Percentiles rank a stretch among this genome's conserved stretches.
Conservation (phyloP, 192 early-diverging fungal genomes). For the Phlyctochytrium bullatum region DNA sequence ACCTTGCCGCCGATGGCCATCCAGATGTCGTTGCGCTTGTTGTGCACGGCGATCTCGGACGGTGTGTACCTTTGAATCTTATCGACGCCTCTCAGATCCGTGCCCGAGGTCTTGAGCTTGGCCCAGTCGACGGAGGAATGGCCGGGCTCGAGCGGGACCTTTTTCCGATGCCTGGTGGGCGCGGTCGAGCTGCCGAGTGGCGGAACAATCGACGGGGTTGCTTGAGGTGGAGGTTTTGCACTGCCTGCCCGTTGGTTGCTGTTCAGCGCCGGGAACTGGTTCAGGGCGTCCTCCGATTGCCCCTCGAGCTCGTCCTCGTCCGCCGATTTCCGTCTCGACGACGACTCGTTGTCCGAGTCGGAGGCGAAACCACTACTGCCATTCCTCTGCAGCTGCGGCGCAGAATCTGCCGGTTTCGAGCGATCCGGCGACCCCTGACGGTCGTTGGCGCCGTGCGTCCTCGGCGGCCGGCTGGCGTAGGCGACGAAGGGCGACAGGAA, state of each 20-base stretch:
- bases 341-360: too few species aligned
- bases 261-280: conserved; percentile 34
- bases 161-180: conserved; percentile 23
- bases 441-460: not conserved
- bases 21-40: conserved; percentile 79
- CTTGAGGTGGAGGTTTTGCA: not conserved
- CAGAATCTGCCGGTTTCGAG: not conserved
- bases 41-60: conserved; percentile 74
- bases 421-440: not conserved
- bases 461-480: not conserved
- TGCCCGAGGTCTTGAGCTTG: conserved; percentile 70
- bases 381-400: not conserved
- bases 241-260: conserved; percentile 31
- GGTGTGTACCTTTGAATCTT: conserved; percentile 63
- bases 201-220: not conserved
- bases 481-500: not conserved
- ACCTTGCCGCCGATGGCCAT: conserved; percentile 86
- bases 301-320: not conserved
- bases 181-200: not conserved
- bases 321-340: not conserved
- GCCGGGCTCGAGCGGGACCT: conserved; percentile 82
- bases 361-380: too few species aligned
- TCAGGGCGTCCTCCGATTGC: conserved; percentile 4
- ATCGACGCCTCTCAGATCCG: conserved; percentile 60
- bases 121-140: conserved; percentile 91